These are phyloP conservation scores for Spongispora temasekensis DNA, from an alignment of 1,284 basidiomycete species.

Conservation along the genomic window DNA sequence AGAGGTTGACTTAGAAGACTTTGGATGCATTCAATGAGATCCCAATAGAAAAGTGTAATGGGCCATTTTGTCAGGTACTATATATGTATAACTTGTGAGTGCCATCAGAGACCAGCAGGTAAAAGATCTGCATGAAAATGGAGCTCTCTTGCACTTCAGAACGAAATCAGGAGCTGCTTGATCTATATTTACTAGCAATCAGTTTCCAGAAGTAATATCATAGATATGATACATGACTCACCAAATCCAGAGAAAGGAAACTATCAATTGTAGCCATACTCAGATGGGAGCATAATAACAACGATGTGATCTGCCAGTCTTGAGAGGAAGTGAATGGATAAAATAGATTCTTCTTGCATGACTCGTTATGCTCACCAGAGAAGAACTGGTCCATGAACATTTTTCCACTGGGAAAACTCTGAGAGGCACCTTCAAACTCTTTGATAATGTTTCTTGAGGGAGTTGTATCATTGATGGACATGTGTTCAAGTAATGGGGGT, in stretches of 20 bases:
- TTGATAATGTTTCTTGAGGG: background rate
- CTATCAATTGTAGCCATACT: background rate
- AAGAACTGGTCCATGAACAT: slow-evolving; percentile 9
- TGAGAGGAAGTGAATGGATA: slow-evolving; percentile 4
- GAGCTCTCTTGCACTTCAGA: background rate
- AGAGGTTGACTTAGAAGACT: background rate
- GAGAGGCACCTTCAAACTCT: background rate
- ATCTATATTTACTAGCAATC: background rate
- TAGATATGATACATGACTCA: background rate
- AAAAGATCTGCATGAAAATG: background rate
- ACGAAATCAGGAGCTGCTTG: background rate
- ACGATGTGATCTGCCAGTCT: slow-evolving; percentile 4
- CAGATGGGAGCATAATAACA: background rate
- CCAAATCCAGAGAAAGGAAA: background rate
- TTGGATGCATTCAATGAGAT: background rate
- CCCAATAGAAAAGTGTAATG: background rate
- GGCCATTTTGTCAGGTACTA: background rate
- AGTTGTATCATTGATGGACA: background rate
- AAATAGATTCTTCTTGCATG: slow-evolving; percentile 2
- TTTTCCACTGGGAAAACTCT: background rate
- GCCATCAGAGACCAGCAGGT: background rate
- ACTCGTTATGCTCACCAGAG: background rate
- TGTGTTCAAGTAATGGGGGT: background rate
- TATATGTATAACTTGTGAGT: background rate
- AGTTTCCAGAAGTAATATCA: background rate